Base-by-base conservation (phyloP, 176 grass and related monocot genomes). In the Aegilops speltoides region DNA sequence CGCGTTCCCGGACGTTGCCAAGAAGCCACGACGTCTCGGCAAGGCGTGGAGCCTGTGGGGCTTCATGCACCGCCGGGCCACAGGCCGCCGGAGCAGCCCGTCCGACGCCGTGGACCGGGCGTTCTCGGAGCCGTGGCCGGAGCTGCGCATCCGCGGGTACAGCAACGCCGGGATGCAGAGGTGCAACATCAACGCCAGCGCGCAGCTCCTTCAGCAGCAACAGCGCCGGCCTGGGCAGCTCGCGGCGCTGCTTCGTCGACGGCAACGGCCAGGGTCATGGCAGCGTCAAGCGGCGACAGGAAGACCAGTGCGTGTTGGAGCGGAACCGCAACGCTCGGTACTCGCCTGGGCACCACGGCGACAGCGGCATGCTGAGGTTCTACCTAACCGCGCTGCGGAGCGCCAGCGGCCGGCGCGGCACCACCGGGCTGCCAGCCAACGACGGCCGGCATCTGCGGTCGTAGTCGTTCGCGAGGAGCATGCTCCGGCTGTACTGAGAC, bases 181-280 rank as follows among this genome's bases (percentile, higher is more conserved):
- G 48, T 96, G 94, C 68, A 94, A 87, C 68, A 91, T 82, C 89
- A 91, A 91, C 65, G 84, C 87, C 34, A 91, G 89, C 94, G 33
- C 88, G 94, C 71, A 94, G 89, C 83, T 99, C 97, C 37, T 96
- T 96, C 86, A 96, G 94, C 79, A 91, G 89, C 75, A 98, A 91
- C 82, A 90, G 87, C 62, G 93, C 89, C 5, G 85, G 91, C 17
- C 56, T 88, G 38, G 89, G 89, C 82, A 85, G 89, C 82, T 88
- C 86, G 3, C 10, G 86, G 71, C 82, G 86, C 13, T 88, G 82
- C 89, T 71, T 31, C 77, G 73, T 37, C 5, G 89, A 77, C 76
- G 46, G 46, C 28, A 28, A 28, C 28, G 28, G 28, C 28, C 28
- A 28, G 28, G 28, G 28, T 4, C 12, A 16, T 14, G 12, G 3